Evolutionary conservation across 805 yeast species (phyloP), one percentile per base, ranked within the genome.

Genomic region (Nakazawaea holstii): DNA sequence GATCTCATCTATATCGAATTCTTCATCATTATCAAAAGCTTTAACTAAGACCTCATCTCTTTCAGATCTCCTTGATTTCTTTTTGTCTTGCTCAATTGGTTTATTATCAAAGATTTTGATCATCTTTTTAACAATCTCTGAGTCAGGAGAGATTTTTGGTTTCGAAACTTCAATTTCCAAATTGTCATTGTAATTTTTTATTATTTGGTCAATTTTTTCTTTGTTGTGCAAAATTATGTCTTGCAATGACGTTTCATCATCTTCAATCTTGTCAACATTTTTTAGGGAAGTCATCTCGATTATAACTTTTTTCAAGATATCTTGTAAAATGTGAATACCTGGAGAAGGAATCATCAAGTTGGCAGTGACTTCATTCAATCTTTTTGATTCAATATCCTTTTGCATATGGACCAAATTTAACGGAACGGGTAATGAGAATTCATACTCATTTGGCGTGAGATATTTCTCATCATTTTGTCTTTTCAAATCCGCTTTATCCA

Each of bases 401-500:
- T 10, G 29, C 39, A 37, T 5, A 32, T 47, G 50, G 3, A 5
- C 32, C 28, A 39, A 33, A 36, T 39, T 45, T 14, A 24, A 31
- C 14, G 50, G 50, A 26, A 48, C 36, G 1, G 50, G 50, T 20
- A 48, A 35, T 9, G 46, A 26, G 13, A 11, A 29, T 7, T 43
- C 47, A 33, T 29, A 48, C 24, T 48, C 48, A 28, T 29, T 44
- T 15, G 46, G 43, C 8, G 43, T 44, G 27, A 49, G 40, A 20
- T 39, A 49, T 13, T 41, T 40, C 29, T 39, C 47, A 7, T 40
- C 27, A 6, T 10, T 15, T 13, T 29, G 11, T 11, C 41, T 28
- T 4, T 26, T 17, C 11, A 27, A 15, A 15, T 31, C 30, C 8
- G 38, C 39, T 13, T 33, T 11, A 40, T 50, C 50, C 10, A 77